Percentiles rank a stretch among this genome's conserved stretches.
Evolutionary conservation across 2,329 filamentous ascomycete genomes (phyloP).

Genomic region (Colletotrichum somersetense): DNA sequence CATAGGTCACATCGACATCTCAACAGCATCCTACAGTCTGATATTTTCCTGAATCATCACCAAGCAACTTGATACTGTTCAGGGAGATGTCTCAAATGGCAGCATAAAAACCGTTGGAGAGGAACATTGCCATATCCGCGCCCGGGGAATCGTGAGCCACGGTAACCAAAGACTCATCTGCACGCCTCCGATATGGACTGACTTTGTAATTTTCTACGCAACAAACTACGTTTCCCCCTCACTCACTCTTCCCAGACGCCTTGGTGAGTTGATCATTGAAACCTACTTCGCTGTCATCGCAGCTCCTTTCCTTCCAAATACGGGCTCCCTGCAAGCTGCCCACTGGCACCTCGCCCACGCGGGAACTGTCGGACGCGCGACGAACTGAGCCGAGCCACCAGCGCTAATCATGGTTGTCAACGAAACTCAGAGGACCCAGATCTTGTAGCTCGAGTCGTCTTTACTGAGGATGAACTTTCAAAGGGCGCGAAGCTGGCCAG

Average conservation of each 20-base stretch:
- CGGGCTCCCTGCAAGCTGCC: slow-evolving; percentile 41
- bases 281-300: slow-evolving; percentile 34
- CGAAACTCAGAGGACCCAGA: slow-evolving; percentile 30
- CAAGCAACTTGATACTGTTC: background rate
- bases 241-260: slow-evolving; percentile 43
- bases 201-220: slow-evolving; percentile 45
- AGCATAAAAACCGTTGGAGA: background rate
- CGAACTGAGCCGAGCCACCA: slow-evolving; percentile 38
- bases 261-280: slow-evolving; percentile 41
- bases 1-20: background rate
- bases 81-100: background rate
- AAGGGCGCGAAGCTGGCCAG: slow-evolving; percentile 33
- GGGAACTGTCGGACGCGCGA: slow-evolving; percentile 35
- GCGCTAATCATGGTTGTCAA: slow-evolving; percentile 45
- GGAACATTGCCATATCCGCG: slow-evolving; percentile 37
- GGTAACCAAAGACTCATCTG: slow-evolving; percentile 44
- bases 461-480: slow-evolving; percentile 34
- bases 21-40: background rate
- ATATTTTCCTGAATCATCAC: background rate
- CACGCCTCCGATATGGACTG: slow-evolving; percentile 41
- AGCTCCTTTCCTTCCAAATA: slow-evolving; percentile 41
- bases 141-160: slow-evolving; percentile 32
- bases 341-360: slow-evolving; percentile 34
- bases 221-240: slow-evolving; percentile 47
- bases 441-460: slow-evolving; percentile 34